Conservation (phyloP, 192 early-diverging fungal species). For the Umbelopsis isabellina region DNA sequence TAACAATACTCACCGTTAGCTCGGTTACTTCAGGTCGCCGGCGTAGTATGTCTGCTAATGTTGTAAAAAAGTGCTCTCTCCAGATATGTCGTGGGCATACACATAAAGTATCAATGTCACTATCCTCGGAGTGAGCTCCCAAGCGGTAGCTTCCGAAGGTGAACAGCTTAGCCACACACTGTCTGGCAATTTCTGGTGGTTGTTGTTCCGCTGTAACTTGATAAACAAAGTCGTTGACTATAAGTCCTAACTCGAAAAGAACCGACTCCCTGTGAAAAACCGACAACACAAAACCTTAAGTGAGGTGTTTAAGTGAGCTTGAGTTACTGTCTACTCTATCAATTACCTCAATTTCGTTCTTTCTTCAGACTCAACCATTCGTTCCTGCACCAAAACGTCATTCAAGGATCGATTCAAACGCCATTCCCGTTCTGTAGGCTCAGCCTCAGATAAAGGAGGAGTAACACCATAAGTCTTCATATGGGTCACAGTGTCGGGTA, state of each 20-base stretch:
- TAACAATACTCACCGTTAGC: constrained; percentile 40
- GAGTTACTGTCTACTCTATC: neutral
- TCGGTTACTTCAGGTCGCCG: constrained; percentile 57
- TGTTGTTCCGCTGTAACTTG: constrained; percentile 37
- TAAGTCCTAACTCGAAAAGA: constrained; percentile 47
- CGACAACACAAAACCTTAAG: neutral
- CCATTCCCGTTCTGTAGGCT: constrained; percentile 46
- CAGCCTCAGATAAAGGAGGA: constrained; percentile 39
- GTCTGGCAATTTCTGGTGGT: constrained; percentile 51
- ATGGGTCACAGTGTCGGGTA: too few species aligned
- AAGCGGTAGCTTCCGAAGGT: constrained; percentile 74
- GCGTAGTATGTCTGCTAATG: constrained; percentile 42
- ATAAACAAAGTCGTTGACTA: constrained; percentile 60
- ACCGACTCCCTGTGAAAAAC: constrained; percentile 46
- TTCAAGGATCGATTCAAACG: constrained; percentile 46
- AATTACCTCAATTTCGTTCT: constrained; percentile 55
- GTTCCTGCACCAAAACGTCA: constrained; percentile 48
- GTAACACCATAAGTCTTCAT: constrained; percentile 27
- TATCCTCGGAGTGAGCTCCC: constrained; percentile 66
- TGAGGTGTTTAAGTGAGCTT: neutral
- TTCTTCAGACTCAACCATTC: constrained; percentile 62
- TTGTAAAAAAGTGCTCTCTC: constrained; percentile 66
- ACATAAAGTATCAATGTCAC: constrained; percentile 77
- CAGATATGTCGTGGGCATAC: constrained; percentile 63
- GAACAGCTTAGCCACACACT: constrained; percentile 64